Conservation (phyloP, 257 asterid genomes). For the Handroanthus guayacan region DNA sequence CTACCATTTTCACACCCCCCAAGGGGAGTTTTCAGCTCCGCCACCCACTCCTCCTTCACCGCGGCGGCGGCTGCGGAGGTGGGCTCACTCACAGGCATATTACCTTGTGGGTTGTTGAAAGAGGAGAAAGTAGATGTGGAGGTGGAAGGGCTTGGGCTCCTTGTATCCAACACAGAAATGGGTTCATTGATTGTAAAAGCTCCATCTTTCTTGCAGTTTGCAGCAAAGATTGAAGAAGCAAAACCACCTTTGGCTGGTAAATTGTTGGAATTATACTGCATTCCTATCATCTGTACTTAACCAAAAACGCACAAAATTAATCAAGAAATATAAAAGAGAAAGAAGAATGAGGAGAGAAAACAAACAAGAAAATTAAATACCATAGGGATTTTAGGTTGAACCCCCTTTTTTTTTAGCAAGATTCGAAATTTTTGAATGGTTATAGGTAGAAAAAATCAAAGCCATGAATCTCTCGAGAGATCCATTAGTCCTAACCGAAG, state of each 20-base stretch:
- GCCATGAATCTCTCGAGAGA: slow-evolving; percentile 30
- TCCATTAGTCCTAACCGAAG: slow-evolving; percentile 9
- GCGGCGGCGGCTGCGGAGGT: slow-evolving; percentile 16
- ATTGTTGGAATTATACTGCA: slow-evolving; percentile 43
- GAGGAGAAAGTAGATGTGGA: slow-evolving; percentile 61
- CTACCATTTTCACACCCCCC: slow-evolving; percentile 41
- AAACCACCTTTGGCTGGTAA: slow-evolving; percentile 45
- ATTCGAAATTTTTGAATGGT: background rate
- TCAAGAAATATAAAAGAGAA: background rate
- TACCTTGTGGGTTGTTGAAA: slow-evolving; percentile 30
- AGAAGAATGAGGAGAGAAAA: background rate
- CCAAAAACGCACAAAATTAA: slow-evolving; percentile 11
- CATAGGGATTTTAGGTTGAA: background rate
- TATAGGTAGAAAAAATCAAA: background rate
- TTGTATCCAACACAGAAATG: slow-evolving; percentile 56
- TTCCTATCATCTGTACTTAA: slow-evolving; percentile 50
- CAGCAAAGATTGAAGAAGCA: slow-evolving; percentile 32
- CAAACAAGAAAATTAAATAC: background rate
- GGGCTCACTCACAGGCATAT: slow-evolving; percentile 19
- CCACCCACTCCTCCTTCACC: slow-evolving; percentile 39
- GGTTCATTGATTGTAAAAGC: slow-evolving; percentile 53
- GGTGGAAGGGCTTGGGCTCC: slow-evolving; percentile 71
- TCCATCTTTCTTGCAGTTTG: slow-evolving; percentile 46
- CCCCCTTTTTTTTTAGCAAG: slow-evolving; percentile 15
- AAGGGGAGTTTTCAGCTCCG: slow-evolving; percentile 36